Evolutionary conservation across 768 basidiomycete species (phyloP).

Genomic region (Daedaleopsis sinensis): DNA sequence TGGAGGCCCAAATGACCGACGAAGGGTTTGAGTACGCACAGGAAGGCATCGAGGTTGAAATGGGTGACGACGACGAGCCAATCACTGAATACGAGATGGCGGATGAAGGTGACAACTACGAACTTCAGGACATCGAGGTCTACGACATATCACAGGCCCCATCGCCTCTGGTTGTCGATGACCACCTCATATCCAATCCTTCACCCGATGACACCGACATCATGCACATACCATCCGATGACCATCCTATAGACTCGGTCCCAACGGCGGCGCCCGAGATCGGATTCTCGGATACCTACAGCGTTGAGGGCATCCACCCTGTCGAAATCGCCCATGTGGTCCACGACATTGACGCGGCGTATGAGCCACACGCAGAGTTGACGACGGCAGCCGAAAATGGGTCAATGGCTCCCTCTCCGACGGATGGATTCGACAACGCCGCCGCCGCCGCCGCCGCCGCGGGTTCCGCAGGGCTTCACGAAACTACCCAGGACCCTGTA

Average conservation of each 20-base stretch:
- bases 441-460: no score
- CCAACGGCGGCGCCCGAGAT: background rate
- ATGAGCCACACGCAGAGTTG: background rate
- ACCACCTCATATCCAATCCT: slow-evolving; percentile 58
- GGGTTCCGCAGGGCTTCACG: background rate
- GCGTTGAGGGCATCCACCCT: background rate
- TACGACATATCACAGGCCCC: slow-evolving; percentile 43
- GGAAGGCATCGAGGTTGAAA: slow-evolving; percentile 62
- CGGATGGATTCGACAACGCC: no score
- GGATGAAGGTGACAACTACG: slow-evolving; percentile 43
- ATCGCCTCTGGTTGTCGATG: slow-evolving; percentile 26
- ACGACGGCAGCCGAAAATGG: background rate
- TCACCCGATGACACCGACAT: slow-evolving; percentile 22
- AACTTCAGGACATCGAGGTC: slow-evolving; percentile 51
- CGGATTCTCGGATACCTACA: background rate
- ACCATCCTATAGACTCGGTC: background rate
- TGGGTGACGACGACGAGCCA: slow-evolving; percentile 56
- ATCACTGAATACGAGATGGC: slow-evolving; percentile 62
- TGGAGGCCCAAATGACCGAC: slow-evolving; percentile 64
- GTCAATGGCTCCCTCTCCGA: background rate
- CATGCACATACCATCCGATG: slow-evolving; percentile 6
- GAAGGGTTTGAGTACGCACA: slow-evolving; percentile 42
- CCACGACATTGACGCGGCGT: background rate
- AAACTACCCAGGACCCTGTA: background rate
- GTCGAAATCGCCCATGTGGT: background rate